Evolutionary conservation across 768 basidiomycete genomes (phyloP).

Genomic region (Glaciozyma antarctica): DNA sequence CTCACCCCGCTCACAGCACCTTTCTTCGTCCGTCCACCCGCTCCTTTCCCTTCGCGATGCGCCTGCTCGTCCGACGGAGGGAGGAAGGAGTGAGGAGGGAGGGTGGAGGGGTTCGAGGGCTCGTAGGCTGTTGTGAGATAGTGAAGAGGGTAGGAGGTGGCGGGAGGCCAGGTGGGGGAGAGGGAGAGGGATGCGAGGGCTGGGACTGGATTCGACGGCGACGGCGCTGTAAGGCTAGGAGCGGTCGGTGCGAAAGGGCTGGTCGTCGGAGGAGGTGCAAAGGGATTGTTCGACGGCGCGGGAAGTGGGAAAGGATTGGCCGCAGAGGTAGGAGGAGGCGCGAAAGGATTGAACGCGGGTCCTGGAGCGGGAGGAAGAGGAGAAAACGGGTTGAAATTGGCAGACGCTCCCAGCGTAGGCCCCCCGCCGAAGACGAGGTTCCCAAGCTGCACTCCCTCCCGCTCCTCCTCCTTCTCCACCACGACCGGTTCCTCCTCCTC

Average conservation of each 20-base stretch:
- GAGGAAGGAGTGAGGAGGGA: not conserved
- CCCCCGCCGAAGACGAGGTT: constrained; percentile 33
- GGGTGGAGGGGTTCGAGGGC: constrained; percentile 9
- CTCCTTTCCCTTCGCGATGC: constrained; percentile 13
- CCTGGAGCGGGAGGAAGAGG: constrained; percentile 30
- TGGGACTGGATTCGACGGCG: constrained; percentile 8
- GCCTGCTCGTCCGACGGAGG: not conserved
- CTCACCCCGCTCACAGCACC: constrained; percentile 34
- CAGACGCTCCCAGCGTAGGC: not conserved
- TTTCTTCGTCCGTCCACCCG: constrained; percentile 13
- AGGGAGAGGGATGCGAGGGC: not conserved
- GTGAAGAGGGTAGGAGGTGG: constrained; percentile 26
- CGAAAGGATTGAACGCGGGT: constrained; percentile 35
- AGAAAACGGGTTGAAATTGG: constrained; percentile 56
- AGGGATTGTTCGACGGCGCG: not conserved
- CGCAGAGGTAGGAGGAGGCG: constrained; percentile 35
- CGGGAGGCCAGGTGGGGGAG: constrained; percentile 1
- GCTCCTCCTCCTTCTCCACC: constrained; percentile 24
- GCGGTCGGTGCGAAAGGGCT: constrained; percentile 44
- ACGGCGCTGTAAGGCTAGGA: not conserved
- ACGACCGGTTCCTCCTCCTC: constrained; percentile 40
- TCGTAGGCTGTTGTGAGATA: constrained; percentile 34
- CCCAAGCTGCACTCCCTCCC: constrained; percentile 33
- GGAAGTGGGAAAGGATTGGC: constrained; percentile 56
- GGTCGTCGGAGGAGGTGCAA: not conserved